These are phyloP conservation scores for Typha latifolia DNA, from an alignment of 176 grass and related monocot species.

Conservation along the genomic window DNA sequence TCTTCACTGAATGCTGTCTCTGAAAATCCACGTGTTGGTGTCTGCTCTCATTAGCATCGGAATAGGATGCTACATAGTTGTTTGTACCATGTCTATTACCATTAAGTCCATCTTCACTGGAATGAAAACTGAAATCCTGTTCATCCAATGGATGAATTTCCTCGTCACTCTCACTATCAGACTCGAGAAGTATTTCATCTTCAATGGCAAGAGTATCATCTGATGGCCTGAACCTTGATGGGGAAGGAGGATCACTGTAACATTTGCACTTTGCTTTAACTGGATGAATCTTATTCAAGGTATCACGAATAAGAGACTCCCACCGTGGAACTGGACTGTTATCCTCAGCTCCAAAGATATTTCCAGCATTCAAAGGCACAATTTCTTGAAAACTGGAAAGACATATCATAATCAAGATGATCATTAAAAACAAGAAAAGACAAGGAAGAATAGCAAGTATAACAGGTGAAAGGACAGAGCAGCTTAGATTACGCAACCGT, in stretches of 20 bases:
- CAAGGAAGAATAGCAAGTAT: too few relatives aligned
- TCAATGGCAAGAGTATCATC: slow-evolving; percentile 63
- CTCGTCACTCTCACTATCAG: slow-evolving; percentile 57
- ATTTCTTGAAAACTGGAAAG: slow-evolving; percentile 88
- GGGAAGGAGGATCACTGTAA: slow-evolving; percentile 80
- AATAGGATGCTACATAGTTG: not conserved
- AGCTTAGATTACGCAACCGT: not conserved
- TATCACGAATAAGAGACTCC: slow-evolving; percentile 76
- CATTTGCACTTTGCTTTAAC: slow-evolving; percentile 79
- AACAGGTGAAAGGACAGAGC: not conserved
- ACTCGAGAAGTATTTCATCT: slow-evolving; percentile 49
- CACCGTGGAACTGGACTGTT: slow-evolving; percentile 60
- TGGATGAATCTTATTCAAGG: slow-evolving; percentile 74
- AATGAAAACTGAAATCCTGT: slow-evolving; percentile 17
- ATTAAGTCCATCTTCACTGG: slow-evolving; percentile 23
- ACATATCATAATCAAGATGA: slow-evolving; percentile 9
- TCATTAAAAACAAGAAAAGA: slow-evolving; percentile 3
- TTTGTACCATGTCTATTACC: not conserved
- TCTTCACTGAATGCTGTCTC: not conserved
- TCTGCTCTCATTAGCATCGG: too few relatives aligned
- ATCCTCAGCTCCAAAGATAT: slow-evolving; percentile 94
- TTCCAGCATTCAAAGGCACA: slow-evolving; percentile 94
- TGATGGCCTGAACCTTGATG: slow-evolving; percentile 73
- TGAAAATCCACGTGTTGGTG: not conserved
- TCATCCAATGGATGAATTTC: slow-evolving; percentile 49